Percentiles rank a stretch among this genome's conserved stretches.
Evolutionary conservation across 176 grass and related monocot species (phyloP).

Genomic region (barley (Hordeum vulgare)): MorexV3_pseudomolecules_assembly NC_058521.1:6771988-6772487

Average conservation of each 20-base stretch:
- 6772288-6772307: background rate
- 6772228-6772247: background rate
- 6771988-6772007: background rate
- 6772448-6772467: too few species aligned
- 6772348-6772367: constrained; percentile 14
- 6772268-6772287: background rate
- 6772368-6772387: background rate
- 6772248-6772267: background rate
- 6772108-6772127: background rate
- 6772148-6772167: too few species aligned
- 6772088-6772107: too few species aligned
- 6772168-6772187: background rate
- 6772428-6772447: background rate
- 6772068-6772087: too few species aligned
- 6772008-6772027: constrained; percentile 1
- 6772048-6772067: too few species aligned
- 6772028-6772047: background rate
- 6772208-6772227: constrained; percentile 21
- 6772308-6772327: constrained; percentile 20
- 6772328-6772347: background rate
- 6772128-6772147: background rate
- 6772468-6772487: too few species aligned
- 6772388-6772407: too few species aligned
- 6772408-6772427: background rate
- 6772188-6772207: background rate